Evolutionary conservation across 352 stramenopile species (phyloP).

Genomic region (Aphanomyces euteiches): DNA sequence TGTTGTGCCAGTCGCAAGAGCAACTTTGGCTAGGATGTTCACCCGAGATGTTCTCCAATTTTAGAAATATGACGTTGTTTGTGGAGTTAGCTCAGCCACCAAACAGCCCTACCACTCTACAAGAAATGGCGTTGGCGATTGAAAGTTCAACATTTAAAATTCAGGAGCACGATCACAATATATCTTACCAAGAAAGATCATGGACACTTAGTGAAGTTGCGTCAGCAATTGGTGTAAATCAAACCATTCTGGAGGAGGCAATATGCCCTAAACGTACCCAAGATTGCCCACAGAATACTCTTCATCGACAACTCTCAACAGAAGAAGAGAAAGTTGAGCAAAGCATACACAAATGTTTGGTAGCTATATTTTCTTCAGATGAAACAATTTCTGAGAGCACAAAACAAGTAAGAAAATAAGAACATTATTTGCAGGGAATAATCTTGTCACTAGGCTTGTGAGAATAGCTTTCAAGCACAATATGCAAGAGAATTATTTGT

Average conservation of each 20-base stretch:
- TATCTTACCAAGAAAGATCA: background rate
- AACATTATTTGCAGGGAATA: slow-evolving; percentile 4
- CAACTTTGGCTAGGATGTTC: slow-evolving; percentile 41
- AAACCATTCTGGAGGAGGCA: background rate
- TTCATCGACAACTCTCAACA: slow-evolving; percentile 46
- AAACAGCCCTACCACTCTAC: no score
- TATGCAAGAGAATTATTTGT: slow-evolving; percentile 78
- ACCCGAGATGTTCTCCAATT: background rate
- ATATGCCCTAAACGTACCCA: background rate
- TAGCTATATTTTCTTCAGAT: slow-evolving; percentile 77
- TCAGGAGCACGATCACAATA: background rate
- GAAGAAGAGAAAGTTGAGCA: slow-evolving; percentile 77
- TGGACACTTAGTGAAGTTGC: slow-evolving; percentile 21
- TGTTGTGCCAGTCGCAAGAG: slow-evolving; percentile 53
- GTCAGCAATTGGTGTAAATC: background rate
- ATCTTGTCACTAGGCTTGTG: slow-evolving; percentile 44
- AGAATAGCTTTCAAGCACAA: slow-evolving; percentile 57
- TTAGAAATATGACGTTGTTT: no score
- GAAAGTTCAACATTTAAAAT: background rate
- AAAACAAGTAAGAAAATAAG: slow-evolving; percentile 38
- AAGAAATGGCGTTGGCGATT: slow-evolving; percentile 1
- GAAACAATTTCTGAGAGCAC: slow-evolving; percentile 54
- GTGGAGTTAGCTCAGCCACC: no score
- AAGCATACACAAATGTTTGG: slow-evolving; percentile 77
- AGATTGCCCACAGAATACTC: background rate